Evolutionary conservation across 2,329 filamentous ascomycete species (phyloP), one percentile per base, ranked within the genome.

Genomic region (Falciphora oryzae): DNA sequence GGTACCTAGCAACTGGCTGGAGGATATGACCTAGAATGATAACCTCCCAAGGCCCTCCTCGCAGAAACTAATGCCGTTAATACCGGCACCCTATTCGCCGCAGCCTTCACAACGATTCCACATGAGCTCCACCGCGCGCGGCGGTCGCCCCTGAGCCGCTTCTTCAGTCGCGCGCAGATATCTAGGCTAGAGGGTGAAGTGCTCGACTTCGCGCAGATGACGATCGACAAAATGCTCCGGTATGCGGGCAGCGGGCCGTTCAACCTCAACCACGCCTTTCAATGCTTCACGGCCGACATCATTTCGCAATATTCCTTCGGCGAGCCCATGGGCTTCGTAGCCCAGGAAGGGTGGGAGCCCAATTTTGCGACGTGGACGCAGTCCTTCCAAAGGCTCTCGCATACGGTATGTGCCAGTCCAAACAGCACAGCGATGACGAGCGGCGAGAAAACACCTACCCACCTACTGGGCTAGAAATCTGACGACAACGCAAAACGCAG

Each of bases 321-420:
- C 22, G 22, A 67, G 61, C 60, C 62, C n/a, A 60, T 67, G 28
- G 67, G 64, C 27, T 64, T 64, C 58, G 13, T 64, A 18, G 35
- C 68, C 1, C 72, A 73, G 65, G 69, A 72, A 4, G 70, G 67
- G 1, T 76, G 72, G 73, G 69, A 70, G 63, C 72, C 73, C n/a
- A 75, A 75, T 63, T 73, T 75, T 69, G 72, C 74, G 6, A 75
- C 72, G 1, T 75, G 73, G 74, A 69, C 71, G n/a, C 70, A 70
- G 60, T 71, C 70, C 0, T 74, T 76, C 53, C 69, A 74, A 35
- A 70, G 70, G 57, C 73, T 71, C 1, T 71, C 73, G 0, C 75
- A 76, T 63, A 72, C 71, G 70, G 44, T 53, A 53, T 10, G 44
- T 25, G n/a, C 44, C 8, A 4, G 3, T 53, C 6, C 44, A 44